These are phyloP conservation scores for Naganishia sp. DNA, from an alignment of 1,284 basidiomycete genomes.

Conservation along the genomic window DNA sequence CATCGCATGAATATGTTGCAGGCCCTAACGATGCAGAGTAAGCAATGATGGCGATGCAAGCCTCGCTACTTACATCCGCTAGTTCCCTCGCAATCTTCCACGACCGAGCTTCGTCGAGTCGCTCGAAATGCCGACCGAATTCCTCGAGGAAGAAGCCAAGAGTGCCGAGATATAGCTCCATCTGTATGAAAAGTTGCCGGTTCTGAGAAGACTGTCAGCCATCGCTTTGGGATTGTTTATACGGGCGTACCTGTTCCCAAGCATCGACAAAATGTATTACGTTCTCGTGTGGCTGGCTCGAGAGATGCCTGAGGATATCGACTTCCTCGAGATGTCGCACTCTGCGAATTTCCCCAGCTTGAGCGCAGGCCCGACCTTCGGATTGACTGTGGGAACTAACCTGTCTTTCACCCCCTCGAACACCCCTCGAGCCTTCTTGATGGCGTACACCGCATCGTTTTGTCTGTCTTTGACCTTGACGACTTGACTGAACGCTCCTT, in stretches of 20 bases:
- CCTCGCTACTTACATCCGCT: slow-evolving; percentile 67
- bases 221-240: background rate
- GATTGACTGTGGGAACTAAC: slow-evolving; percentile 56
- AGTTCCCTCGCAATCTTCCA: slow-evolving; percentile 97
- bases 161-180: slow-evolving; percentile 92
- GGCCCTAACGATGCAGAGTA: slow-evolving; percentile 60
- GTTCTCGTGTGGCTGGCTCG: slow-evolving; percentile 64
- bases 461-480: slow-evolving; percentile 80
- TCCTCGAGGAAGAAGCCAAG: slow-evolving; percentile 89
- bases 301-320: slow-evolving; percentile 82
- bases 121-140: slow-evolving; percentile 80
- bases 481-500: slow-evolving; percentile 92
- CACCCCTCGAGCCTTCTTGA: slow-evolving; percentile 86
- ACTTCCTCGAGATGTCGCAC: slow-evolving; percentile 92
- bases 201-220: slow-evolving; percentile 45
- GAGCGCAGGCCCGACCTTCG: background rate
- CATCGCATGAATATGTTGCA: slow-evolving; percentile 83
- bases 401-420: slow-evolving; percentile 89
- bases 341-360: slow-evolving; percentile 55
- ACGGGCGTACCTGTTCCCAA: slow-evolving; percentile 77
- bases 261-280: slow-evolving; percentile 90
- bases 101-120: slow-evolving; percentile 86
- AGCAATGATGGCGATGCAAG: slow-evolving; percentile 27
- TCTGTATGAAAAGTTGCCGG: slow-evolving; percentile 85
- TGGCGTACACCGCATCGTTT: slow-evolving; percentile 68